Evolutionary conservation across 441 rosid species (phyloP).

Genomic region (Geranium incanum): DNA sequence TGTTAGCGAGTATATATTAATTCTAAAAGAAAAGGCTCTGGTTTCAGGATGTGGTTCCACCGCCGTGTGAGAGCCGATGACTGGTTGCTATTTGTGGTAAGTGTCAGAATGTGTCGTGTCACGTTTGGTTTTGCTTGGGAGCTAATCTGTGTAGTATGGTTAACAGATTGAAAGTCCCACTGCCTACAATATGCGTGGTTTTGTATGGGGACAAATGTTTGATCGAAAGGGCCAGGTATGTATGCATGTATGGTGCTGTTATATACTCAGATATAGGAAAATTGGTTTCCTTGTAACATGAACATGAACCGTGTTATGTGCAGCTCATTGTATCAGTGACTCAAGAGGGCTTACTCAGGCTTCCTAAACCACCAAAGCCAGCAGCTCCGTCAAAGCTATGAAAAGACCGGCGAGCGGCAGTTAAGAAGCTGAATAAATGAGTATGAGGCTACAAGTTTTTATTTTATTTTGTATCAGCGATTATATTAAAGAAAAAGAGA

Average conservation of each 20-base stretch:
- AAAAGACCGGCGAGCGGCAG: conserved; percentile 10
- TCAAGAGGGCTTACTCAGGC: conserved; percentile 75
- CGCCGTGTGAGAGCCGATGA: conserved; percentile 77
- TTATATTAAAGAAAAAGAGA: too few relatives aligned
- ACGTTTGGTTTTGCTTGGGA: neutral
- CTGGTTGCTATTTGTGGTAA: conserved; percentile 78
- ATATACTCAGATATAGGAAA: too few relatives aligned
- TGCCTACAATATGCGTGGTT: conserved; percentile 57
- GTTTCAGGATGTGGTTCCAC: conserved; percentile 87
- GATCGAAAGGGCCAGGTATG: conserved; percentile 77
- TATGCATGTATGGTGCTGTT: too few relatives aligned
- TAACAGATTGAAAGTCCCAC: conserved; percentile 59
- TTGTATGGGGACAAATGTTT: conserved; percentile 68
- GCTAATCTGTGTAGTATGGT: neutral
- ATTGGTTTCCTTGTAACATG: too few relatives aligned
- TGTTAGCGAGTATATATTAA: too few relatives aligned
- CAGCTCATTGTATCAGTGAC: conserved; percentile 72
- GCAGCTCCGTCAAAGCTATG: conserved; percentile 55
- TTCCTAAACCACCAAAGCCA: conserved; percentile 24
- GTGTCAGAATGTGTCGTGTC: conserved; percentile 15
- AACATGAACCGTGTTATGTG: conserved; percentile 11
- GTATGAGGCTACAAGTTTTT: too few relatives aligned
- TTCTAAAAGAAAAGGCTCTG: neutral
- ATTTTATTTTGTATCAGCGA: too few relatives aligned
- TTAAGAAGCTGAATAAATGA: too few relatives aligned